Conservation (phyloP, 176 grass and related monocot species). For the Raddia distichophylla region DNA sequence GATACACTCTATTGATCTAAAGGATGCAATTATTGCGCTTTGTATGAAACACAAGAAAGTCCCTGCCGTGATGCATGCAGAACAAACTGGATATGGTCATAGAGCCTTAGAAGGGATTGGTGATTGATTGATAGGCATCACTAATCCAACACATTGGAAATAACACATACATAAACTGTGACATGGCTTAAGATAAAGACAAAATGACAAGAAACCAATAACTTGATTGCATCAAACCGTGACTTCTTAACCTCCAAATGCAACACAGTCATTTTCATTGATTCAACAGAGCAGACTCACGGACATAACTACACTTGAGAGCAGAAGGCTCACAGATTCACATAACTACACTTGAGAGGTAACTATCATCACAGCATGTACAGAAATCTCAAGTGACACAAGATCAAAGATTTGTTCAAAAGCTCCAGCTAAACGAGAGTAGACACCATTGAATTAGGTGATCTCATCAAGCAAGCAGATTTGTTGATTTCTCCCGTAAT, state of each 20-base stretch:
- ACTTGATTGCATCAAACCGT: not conserved
- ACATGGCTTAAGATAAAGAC: constrained; percentile 23
- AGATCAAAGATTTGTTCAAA: not conserved
- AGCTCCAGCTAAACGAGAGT: constrained; percentile 2
- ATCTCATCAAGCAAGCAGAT: not conserved
- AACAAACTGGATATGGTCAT: constrained; percentile 34
- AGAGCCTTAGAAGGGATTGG: constrained; percentile 34
- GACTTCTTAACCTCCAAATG: constrained; percentile 32
- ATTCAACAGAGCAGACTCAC: not conserved
- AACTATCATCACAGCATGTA: not conserved
- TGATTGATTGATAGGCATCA: constrained; percentile 17
- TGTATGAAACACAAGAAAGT: constrained; percentile 13
- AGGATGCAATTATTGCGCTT: constrained; percentile 33
- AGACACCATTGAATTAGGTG: not conserved
- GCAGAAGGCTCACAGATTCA: too few relatives aligned
- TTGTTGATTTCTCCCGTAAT: not conserved
- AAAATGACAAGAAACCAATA: constrained; percentile 1
- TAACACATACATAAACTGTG: not conserved
- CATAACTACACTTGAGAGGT: not conserved
- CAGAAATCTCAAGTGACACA: not conserved
- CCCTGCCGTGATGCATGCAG: constrained; percentile 11
- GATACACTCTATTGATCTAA: not conserved
- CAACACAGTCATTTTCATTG: not conserved
- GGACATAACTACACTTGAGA: not conserved
- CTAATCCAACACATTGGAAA: not conserved